Percentiles rank a stretch among this genome's conserved stretches.
phyloP scores from a whole-genome alignment of 2,329 filamentous ascomycete genomes.

The Thielaviopsis populi region DNA sequence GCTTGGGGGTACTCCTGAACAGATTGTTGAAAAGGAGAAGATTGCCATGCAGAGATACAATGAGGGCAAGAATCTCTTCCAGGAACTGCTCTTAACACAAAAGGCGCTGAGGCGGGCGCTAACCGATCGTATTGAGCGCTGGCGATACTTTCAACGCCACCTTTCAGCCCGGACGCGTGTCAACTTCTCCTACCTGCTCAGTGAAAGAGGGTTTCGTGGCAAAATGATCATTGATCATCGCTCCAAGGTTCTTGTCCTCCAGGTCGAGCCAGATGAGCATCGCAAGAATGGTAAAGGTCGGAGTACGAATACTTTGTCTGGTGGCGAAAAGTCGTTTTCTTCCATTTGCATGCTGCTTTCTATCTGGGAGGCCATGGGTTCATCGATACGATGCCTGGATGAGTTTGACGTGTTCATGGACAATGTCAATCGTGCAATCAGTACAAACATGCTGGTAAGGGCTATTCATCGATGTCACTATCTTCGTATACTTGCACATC shows the following conservation, averaged over 20 bases:
- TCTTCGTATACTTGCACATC: neutral
- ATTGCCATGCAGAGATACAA: constrained; percentile 29
- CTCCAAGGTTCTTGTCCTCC: constrained; percentile 58
- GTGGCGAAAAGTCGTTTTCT: constrained; percentile 94
- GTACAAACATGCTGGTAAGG: constrained; percentile 81
- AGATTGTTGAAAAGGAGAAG: constrained; percentile 40
- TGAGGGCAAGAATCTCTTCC: constrained; percentile 26
- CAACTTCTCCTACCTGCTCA: constrained; percentile 77
- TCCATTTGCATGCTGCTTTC: constrained; percentile 86
- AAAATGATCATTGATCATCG: constrained; percentile 64
- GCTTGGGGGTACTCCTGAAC: constrained; percentile 47
- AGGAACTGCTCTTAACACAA: constrained; percentile 31
- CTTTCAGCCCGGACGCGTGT: constrained; percentile 78
- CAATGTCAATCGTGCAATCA: constrained; percentile 82
- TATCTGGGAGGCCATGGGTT: constrained; percentile 97
- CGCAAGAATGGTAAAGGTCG: constrained; percentile 54
- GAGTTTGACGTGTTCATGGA: constrained; percentile 99
- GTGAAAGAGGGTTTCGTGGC: constrained; percentile 78
- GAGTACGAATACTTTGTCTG: constrained; percentile 81
- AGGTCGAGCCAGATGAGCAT: constrained; percentile 58
- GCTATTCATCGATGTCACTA: neutral
- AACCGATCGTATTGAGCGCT: constrained; percentile 54
- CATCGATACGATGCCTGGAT: constrained; percentile 83
- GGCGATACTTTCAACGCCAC: constrained; percentile 64
- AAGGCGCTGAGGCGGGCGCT: constrained; percentile 44